Evolutionary conservation across 2,329 filamentous ascomycete species (phyloP).

Genomic region (Penicillium hesseltinei): DNA sequence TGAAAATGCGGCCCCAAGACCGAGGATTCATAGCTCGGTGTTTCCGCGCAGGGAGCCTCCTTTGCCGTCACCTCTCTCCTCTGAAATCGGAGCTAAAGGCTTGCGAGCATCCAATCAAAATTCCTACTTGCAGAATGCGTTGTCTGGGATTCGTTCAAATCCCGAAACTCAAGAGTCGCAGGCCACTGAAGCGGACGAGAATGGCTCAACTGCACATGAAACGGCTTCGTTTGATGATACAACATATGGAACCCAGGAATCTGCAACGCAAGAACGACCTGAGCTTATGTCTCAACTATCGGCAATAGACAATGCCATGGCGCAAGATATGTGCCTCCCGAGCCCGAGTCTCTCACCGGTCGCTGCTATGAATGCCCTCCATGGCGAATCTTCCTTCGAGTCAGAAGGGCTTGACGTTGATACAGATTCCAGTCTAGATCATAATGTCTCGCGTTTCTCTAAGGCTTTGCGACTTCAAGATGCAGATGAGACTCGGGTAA

Average conservation of each 20-base stretch:
- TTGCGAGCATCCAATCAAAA: conserved; percentile 9
- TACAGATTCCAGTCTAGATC: conserved; percentile 45
- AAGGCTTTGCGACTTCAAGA: conserved; percentile 22
- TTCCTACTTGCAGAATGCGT: conserved; percentile 18
- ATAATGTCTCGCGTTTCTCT: conserved; percentile 30
- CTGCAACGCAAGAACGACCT: conserved; percentile 19
- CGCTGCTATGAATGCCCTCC: conserved; percentile 67
- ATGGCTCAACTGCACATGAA: conserved; percentile 12
- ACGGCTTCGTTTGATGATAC: conserved; percentile 20
- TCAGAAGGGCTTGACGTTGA: conserved; percentile 43
- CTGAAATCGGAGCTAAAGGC: conserved; percentile 28
- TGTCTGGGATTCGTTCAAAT: conserved; percentile 4
- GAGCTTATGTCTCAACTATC: conserved; percentile 39
- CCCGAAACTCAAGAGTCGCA: conserved; percentile 10
- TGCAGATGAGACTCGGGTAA: conserved; percentile 11
- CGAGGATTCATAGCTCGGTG: conserved; percentile 34
- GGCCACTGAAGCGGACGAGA: conserved; percentile 10
- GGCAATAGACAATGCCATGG: conserved; percentile 66
- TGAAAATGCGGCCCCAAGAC: conserved; percentile 27
- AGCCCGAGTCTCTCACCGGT: conserved; percentile 91
- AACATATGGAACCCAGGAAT: conserved; percentile 24
- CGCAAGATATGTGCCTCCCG: conserved; percentile 86
- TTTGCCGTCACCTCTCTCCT: conserved; percentile 34
- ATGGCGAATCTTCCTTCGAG: conserved; percentile 44
- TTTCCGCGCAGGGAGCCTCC: conserved; percentile 34